Base-by-base conservation (phyloP, 305 asterid species). In the Rubia peregrina region DNA sequence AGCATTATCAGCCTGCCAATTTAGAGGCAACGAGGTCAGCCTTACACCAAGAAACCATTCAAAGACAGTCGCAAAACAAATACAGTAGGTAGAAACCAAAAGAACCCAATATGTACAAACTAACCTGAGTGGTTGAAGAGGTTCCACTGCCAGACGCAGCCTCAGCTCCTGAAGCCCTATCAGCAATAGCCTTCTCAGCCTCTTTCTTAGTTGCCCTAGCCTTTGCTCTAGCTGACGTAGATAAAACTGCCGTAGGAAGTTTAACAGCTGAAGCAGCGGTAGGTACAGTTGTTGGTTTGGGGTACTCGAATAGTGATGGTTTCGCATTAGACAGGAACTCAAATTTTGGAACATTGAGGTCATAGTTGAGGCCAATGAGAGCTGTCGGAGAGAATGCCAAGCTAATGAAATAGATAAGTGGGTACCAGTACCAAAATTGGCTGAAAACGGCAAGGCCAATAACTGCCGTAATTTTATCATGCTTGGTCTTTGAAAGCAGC, bases 381-480 rank as follows among this genome's bases (percentile, higher is more conserved):
- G 99, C 99, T 59, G 98, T 91, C 14, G 99, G 98, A 6, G 99
- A 94, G 86, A 94, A 94, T 7, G 99, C 81, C 81, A 94, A 78
- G 78, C 99, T 94, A 61, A 85, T 76, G 78, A 94, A 91, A 74
- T 94, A 94, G 78, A 87, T 94, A 68, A 94, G 99, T 2, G 99
- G 99, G 77, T 94, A 94, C 99, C 99, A 94, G 74, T 95, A 92
- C 99, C 99, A 95, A 86, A 95, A 95, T 77, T 95, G 98, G 73
- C 92, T 95, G 84, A 95, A 95, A 73, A 95, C 97, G 11, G 97
- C 99, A 55, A 95, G 92, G 67, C 99, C 99, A 71, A 95, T 88
- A 41, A 95, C 88, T 30, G 99, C 98, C 36, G 96, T 90, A 55
- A 95, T 78, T 79, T 90, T 90, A 75, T 95, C 97, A 57, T 95